Percentiles rank a stretch among this genome's conserved stretches.
phyloP scores from a whole-genome alignment of 2,329 filamentous ascomycete species.

The Claviceps sp. region DNA sequence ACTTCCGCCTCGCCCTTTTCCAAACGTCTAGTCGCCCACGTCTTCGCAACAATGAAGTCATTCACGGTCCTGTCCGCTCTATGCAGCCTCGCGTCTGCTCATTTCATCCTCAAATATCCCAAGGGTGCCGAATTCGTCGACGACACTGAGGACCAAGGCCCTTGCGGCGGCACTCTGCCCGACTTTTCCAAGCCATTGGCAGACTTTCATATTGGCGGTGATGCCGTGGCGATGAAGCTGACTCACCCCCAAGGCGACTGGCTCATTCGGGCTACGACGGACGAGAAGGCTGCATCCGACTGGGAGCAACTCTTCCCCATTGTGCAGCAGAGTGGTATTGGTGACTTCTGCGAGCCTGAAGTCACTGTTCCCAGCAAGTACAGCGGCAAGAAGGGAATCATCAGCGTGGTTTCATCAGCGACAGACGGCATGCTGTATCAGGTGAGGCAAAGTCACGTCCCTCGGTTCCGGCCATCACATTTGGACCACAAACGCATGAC shows the following conservation, averaged over 20 bases:
- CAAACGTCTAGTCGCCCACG: background rate
- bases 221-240: slow-evolving; percentile 33
- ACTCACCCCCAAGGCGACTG: slow-evolving; percentile 40
- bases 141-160: slow-evolving; percentile 29
- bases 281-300: slow-evolving; percentile 29
- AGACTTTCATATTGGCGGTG: slow-evolving; percentile 45
- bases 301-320: slow-evolving; percentile 44
- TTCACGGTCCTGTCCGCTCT: slow-evolving; percentile 25
- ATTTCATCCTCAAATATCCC: slow-evolving; percentile 41
- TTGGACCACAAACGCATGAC: background rate
- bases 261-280: slow-evolving; percentile 45
- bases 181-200: slow-evolving; percentile 32
- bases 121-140: slow-evolving; percentile 32
- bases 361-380: slow-evolving; percentile 36
- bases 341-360: slow-evolving; percentile 37
- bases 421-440: slow-evolving; percentile 44
- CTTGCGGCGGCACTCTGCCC: slow-evolving; percentile 41
- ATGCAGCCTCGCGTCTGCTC: slow-evolving; percentile 30
- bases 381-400: slow-evolving; percentile 40
- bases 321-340: slow-evolving; percentile 39
- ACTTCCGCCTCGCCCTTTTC: too few relatives aligned
- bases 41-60: slow-evolving; percentile 6
- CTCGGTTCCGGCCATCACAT: background rate
- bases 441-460: slow-evolving; percentile 21
- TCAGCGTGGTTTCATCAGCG: slow-evolving; percentile 37